A percentile compares a stretch with the other conserved stretches of the same genome.
Evolutionary conservation across 1,284 basidiomycete genomes (phyloP).

Genomic region (Garcileccinum viscosum): DNA sequence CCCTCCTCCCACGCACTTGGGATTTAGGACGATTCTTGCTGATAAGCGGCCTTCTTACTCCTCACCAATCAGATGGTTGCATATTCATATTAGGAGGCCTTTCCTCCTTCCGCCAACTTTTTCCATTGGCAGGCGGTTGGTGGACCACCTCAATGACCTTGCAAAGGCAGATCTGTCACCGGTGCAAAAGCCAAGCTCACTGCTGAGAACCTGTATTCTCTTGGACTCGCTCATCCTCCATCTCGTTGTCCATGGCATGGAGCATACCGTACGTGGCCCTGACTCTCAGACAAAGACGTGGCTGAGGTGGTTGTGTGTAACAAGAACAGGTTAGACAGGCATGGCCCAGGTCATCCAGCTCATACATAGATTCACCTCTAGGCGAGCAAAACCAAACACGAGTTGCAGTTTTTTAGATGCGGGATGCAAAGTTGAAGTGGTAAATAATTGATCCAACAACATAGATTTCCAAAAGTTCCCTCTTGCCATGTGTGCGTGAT

Average conservation of each 20-base stretch:
- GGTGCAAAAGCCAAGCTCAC: neutral
- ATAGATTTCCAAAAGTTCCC: no score
- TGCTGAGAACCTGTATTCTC: neutral
- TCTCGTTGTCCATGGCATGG: neutral
- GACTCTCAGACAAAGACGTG: neutral
- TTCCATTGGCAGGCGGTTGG: neutral
- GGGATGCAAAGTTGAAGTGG: no score
- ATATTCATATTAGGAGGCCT: neutral
- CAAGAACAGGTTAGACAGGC: neutral
- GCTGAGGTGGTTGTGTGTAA: neutral
- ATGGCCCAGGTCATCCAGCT: neutral
- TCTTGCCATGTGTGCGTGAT: no score
- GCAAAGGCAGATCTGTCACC: neutral
- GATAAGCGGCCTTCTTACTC: neutral
- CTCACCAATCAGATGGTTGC: neutral
- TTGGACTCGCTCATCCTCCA: neutral
- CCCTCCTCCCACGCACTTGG: neutral
- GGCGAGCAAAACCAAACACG: neutral
- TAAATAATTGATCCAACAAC: no score
- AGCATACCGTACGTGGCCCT: neutral
- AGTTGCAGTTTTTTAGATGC: neutral
- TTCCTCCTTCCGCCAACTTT: neutral
- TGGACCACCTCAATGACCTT: neutral
- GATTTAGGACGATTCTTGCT: neutral
- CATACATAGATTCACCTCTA: neutral